Percentiles rank a stretch among this genome's conserved stretches.
Conservation (phyloP, 257 asterid genomes). For the Forsythia suspensa region DNA sequence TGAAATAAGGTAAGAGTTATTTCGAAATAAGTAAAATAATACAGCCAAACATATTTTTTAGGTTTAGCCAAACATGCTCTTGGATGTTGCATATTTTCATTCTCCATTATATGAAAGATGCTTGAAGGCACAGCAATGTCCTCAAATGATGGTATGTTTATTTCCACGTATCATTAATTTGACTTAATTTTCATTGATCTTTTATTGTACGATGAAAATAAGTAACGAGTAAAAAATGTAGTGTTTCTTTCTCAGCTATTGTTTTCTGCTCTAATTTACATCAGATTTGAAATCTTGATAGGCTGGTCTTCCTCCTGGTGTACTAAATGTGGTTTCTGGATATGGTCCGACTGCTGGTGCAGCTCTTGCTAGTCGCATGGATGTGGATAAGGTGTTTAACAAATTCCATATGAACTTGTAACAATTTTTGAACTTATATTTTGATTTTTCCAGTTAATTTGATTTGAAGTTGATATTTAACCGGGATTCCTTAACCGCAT, state of each 20-base stretch:
- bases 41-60: too few relatives aligned
- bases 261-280: neutral
- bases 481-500: neutral
- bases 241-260: neutral
- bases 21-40: too few relatives aligned
- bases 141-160: neutral
- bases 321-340: constrained; percentile 81
- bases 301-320: constrained; percentile 99
- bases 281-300: constrained; percentile 24
- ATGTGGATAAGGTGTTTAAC: constrained; percentile 82
- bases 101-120: neutral
- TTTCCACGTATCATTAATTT: neutral
- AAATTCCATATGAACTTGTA: neutral
- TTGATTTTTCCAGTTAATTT: too few relatives aligned
- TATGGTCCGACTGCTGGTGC: constrained; percentile 95
- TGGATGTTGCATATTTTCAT: too few relatives aligned
- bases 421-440: neutral
- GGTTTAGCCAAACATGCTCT: too few relatives aligned
- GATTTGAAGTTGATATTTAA: too few relatives aligned
- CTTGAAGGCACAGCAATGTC: neutral
- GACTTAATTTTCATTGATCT: neutral
- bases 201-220: neutral
- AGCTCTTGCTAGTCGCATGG: constrained; percentile 94
- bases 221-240: neutral
- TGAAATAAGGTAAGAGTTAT: too few relatives aligned